Evolutionary conservation across 345 rosid genomes (phyloP).

Genomic region (Cochlearia excelsa): DNA sequence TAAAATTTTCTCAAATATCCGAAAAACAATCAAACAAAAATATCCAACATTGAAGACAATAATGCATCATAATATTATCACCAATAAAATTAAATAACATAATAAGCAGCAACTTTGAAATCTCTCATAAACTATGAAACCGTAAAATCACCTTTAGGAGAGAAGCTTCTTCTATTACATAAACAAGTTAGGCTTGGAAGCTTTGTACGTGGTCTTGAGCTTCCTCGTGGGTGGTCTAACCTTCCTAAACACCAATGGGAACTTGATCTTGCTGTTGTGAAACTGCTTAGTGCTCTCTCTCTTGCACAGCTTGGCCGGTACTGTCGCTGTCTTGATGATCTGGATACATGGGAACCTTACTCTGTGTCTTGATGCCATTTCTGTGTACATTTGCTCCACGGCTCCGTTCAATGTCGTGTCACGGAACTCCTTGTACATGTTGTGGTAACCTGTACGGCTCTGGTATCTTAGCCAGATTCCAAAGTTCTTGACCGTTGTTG

Average conservation of each 20-base stretch:
- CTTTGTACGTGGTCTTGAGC: slow-evolving; percentile 20
- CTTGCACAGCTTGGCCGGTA: too few species aligned
- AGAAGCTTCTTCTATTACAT: slow-evolving; percentile 31
- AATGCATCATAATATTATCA: too few species aligned
- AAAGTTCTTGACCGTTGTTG: slow-evolving; percentile 35
- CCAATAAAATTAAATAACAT: too few species aligned
- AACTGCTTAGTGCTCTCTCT: slow-evolving; percentile 56
- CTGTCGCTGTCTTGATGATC: too few species aligned
- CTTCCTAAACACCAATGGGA: slow-evolving; percentile 45
- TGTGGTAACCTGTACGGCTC: slow-evolving; percentile 53
- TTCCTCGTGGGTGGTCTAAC: slow-evolving; percentile 55
- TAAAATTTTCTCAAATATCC: too few species aligned
- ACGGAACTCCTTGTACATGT: slow-evolving; percentile 4
- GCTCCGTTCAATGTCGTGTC: slow-evolving; percentile 57
- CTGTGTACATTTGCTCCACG: slow-evolving; percentile 61
- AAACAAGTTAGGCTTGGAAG: slow-evolving; percentile 49
- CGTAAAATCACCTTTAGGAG: background rate
- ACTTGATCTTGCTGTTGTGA: slow-evolving; percentile 52
- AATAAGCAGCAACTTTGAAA: too few species aligned
- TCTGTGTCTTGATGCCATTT: slow-evolving; percentile 66
- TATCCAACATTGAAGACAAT: too few species aligned
- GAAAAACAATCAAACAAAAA: too few species aligned
- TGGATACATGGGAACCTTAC: slow-evolving; percentile 52
- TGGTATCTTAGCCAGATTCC: slow-evolving; percentile 61
- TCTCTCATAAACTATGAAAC: too few species aligned